Conservation (phyloP, 331 rosid species). For the Acacia pycnantha region DNA sequence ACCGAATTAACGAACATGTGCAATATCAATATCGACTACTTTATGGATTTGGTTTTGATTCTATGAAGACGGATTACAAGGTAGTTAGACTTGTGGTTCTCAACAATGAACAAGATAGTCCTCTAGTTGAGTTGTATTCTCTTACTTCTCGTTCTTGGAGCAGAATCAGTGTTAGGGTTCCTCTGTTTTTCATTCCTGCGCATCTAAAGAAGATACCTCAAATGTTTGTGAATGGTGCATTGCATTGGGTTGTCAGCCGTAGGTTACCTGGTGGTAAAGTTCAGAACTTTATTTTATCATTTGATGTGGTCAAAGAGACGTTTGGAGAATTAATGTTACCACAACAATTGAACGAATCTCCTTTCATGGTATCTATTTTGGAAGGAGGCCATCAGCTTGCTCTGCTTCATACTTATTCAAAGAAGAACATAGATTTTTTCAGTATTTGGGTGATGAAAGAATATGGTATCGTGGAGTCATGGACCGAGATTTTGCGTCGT, state of each 20-base stretch:
- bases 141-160: constrained; percentile 19
- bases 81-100: background rate
- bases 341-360: no score
- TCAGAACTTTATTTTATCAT: constrained; percentile 1
- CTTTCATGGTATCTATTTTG: background rate
- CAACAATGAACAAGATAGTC: background rate
- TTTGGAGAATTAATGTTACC: constrained; percentile 24
- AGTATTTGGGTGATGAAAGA: constrained; percentile 11
- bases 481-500: background rate
- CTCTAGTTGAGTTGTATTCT: constrained; percentile 21
- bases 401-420: background rate
- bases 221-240: constrained; percentile 20
- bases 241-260: constrained; percentile 2
- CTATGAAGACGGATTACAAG: background rate
- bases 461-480: background rate
- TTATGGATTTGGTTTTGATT: constrained; percentile 29
- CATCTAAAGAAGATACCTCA: background rate
- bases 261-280: background rate
- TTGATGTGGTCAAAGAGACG: constrained; percentile 10
- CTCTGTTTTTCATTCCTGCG: background rate
- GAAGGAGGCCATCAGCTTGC: background rate
- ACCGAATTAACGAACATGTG: no score
- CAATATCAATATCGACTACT: background rate
- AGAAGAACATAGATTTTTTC: no score
- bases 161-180: background rate